Base-by-base conservation (phyloP, 1,284 basidiomycete species). In the Trametes polyzona region DNA sequence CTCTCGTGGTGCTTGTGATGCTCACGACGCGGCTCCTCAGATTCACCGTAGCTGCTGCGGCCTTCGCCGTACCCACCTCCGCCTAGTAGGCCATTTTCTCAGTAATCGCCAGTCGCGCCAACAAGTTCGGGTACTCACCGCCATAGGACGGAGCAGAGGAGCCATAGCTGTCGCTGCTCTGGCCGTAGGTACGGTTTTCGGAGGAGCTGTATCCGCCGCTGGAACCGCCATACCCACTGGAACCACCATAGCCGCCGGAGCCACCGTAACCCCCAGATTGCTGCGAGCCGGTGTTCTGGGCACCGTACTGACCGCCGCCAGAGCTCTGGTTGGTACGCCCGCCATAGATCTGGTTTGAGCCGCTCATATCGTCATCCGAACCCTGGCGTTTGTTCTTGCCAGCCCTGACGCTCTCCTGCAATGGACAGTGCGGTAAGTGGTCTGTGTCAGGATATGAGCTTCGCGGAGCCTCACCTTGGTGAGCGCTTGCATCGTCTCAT, bases 401-500 rank as follows among this genome's bases (percentile, higher is more conserved):
- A 1, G 65, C 67, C 32, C 74, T 58, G 14, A 73, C 68, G 56
- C 67, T 71, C 36, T 70, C 72, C 70, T 73, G 48, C 16, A 35
- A 43, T n/a, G 19, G 7, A 29, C 27, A 12, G 33, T 2, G 21
- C 4, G 26, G n/a, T n/a, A n/a, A n/a, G n/a, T n/a, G n/a, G n/a
- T n/a, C n/a, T n/a, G n/a, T n/a, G n/a, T n/a, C n/a, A n/a, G n/a
- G n/a, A n/a, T n/a, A n/a, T n/a, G n/a, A n/a, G n/a, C n/a, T n/a
- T n/a, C n/a, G n/a, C n/a, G n/a, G n/a, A n/a, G n/a, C n/a, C 70
- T 17, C 4, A 79, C 81, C 76, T 83, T 85, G 43, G 79, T 82
- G 58, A 86, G 72, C 0, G 76, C 72, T 44, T 77, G 64, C 29
- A 85, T 69, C 17, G 76, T 75, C 49, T 76, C 66, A 26, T 73